These are phyloP conservation scores for Tieghemiomyces parasiticus DNA, from an alignment of 192 early-diverging fungal genomes.

Conservation along the genomic window DNA sequence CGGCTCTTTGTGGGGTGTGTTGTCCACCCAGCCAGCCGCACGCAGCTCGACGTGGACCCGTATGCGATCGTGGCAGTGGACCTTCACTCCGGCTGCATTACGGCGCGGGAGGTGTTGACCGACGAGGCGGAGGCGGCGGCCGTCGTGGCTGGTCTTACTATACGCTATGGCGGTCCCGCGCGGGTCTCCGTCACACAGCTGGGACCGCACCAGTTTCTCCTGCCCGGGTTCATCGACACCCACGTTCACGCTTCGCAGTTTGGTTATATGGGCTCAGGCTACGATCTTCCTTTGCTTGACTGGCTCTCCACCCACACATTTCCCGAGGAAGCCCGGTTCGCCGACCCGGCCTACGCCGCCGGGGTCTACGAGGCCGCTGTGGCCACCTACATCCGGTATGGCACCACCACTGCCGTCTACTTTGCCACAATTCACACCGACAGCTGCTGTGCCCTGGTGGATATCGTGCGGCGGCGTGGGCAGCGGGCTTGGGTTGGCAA, in stretches of 20 bases:
- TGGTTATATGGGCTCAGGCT: slow-evolving; percentile 72
- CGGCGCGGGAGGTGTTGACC: too few relatives aligned
- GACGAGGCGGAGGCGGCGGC: too few relatives aligned
- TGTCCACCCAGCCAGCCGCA: too few relatives aligned
- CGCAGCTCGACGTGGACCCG: too few relatives aligned
- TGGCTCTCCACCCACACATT: slow-evolving; percentile 89
- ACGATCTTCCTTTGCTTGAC: slow-evolving; percentile 76
- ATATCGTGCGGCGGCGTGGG: slow-evolving; percentile 55
- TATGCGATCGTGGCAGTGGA: too few relatives aligned
- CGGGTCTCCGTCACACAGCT: too few relatives aligned
- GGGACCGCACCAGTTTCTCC: slow-evolving; percentile 72
- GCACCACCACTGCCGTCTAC: slow-evolving; percentile 85
- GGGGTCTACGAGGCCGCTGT: slow-evolving; percentile 51
- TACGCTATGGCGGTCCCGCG: too few relatives aligned
- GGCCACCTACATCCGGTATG: slow-evolving; percentile 51
- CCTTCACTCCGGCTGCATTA: too few relatives aligned
- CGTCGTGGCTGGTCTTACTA: too few relatives aligned
- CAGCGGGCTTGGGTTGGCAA: slow-evolving; percentile 92
- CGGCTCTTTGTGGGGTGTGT: too few relatives aligned
- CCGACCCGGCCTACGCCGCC: slow-evolving; percentile 46
- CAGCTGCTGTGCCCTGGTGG: slow-evolving; percentile 52
- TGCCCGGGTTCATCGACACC: slow-evolving; percentile 87
- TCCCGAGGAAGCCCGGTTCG: slow-evolving; percentile 65
- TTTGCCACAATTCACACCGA: slow-evolving; percentile 83
- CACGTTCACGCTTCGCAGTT: slow-evolving; percentile 93